Conservation (phyloP, 2,329 filamentous ascomycete genomes). For the Trichophyton mentagrophytes region DNA sequence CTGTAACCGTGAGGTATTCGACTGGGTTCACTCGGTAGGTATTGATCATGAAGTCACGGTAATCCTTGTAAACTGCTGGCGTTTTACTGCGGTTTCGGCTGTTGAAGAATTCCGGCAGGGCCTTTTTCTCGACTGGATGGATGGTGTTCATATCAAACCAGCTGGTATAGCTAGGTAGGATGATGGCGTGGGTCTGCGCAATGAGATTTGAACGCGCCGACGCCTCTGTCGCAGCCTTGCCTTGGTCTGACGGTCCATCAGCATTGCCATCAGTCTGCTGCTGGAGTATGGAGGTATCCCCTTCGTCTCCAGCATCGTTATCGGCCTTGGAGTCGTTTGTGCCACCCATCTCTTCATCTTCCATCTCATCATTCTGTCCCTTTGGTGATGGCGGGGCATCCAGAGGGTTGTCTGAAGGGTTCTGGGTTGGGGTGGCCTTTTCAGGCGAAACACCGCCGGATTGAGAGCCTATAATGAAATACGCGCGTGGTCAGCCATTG, state of each 20-base stretch:
- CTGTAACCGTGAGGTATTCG: constrained; percentile 94
- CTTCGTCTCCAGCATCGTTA: constrained; percentile 24
- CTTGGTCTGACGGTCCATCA: constrained; percentile 47
- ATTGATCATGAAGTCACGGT: constrained; percentile 99
- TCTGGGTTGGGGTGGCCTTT: constrained; percentile 19
- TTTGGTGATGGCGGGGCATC: constrained; percentile 55
- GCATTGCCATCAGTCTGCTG: constrained; percentile 37
- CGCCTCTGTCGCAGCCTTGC: constrained; percentile 70
- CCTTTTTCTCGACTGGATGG: constrained; percentile 84
- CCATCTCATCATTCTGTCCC: constrained; percentile 46
- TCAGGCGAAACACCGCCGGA: constrained; percentile 22
- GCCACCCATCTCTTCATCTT: constrained; percentile 74
- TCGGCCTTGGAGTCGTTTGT: constrained; percentile 35
- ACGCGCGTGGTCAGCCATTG: constrained; percentile 8
- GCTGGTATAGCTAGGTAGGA: constrained; percentile 91
- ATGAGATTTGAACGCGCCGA: constrained; percentile 85
- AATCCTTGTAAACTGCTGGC: constrained; percentile 92
- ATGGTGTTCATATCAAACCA: constrained; percentile 98
- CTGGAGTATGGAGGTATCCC: constrained; percentile 33
- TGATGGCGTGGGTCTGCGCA: constrained; percentile 86
- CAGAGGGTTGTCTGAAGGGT: constrained; percentile 50
- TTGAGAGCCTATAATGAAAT: constrained; percentile 19
- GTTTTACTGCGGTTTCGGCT: constrained; percentile 97
- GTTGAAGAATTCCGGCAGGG: constrained; percentile 96
- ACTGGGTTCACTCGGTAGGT: constrained; percentile 92